Base-by-base conservation (phyloP, 257 asterid species). In the Sherardia arvensis region DNA sequence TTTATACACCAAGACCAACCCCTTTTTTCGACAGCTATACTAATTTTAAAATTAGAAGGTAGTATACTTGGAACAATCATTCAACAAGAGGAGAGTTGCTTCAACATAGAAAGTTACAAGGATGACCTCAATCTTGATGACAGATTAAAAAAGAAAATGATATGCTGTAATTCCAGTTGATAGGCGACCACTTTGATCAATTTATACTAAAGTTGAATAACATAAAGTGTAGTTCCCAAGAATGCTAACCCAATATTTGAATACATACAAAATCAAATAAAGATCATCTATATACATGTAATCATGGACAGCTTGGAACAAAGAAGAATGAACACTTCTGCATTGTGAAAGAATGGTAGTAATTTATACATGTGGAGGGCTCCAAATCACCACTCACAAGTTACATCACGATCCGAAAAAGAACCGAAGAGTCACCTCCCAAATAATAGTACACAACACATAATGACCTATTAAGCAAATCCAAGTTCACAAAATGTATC, bases 401-500 rank as follows among this genome's bases (percentile, higher is more conserved):
- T 63, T 70, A 63, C 74, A 70, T 55, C 64, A 70, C 60, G 45
- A 63, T 59, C 60, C 65, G 47, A 63, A 55, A 5, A 53, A 62
- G 65, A 58, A 30, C 49, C 53, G 20, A 40, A 2, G 63, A 33
- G 56, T 36, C 64, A 5, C 26, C 25, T 53, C 58, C 74, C 64
- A 49, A 30, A 23, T 54, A 54, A 59, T 29, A 8, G 23, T 21
- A 47, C 49, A 60, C 66, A 69, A 3, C 40, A 47, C 29, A 18
- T 45, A 48, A 70, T 30, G 49, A 72, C 72, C 62, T 65, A 65
- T 71, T 62, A 8, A 67, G 55, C 56, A 59, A 60, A 62, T 65
- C 71, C 73, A 59, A 68, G 74, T 77, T 36, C 36, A 21, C 14
- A 71, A 69, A 62, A 70, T 28, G 53, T 68, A 78, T 79, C 53